Evolutionary conservation across 352 stramenopile genomes (phyloP).

Genomic region (Globisporangium ultimum): DNA sequence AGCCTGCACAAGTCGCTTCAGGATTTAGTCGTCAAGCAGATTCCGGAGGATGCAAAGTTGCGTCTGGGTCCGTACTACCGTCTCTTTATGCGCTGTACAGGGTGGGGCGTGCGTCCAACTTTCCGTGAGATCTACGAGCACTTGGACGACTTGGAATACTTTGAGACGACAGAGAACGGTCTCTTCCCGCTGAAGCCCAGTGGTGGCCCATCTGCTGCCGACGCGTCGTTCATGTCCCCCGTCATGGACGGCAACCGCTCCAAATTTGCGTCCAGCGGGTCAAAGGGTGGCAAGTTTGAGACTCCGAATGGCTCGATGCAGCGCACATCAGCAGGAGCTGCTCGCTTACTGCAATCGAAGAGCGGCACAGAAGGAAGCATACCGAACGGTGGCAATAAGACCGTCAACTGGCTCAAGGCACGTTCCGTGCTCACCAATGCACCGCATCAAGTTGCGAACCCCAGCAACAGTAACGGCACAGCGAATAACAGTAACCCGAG

Average conservation of each 20-base stretch:
- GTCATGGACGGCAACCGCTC: conserved; percentile 26
- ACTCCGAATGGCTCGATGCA: conserved; percentile 34
- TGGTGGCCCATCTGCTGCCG: conserved; percentile 7
- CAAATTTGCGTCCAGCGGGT: conserved; percentile 44
- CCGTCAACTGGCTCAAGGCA: conserved; percentile 80
- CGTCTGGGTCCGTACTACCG: conserved; percentile 63
- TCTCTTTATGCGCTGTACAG: conserved; percentile 72
- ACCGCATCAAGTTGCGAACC: conserved; percentile 5
- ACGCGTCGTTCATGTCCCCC: conserved; percentile 55
- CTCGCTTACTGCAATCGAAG: conserved; percentile 44
- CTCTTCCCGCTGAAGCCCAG: conserved; percentile 74
- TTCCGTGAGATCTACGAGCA: conserved; percentile 83
- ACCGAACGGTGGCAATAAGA: conserved; percentile 27
- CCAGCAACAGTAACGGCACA: conserved; percentile 10
- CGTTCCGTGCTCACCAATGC: conserved; percentile 44
- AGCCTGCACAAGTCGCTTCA: conserved; percentile 74
- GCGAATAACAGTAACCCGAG: neutral
- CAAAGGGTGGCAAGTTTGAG: conserved; percentile 50
- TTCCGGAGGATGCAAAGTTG: conserved; percentile 51
- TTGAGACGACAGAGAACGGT: conserved; percentile 71
- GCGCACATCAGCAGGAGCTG: conserved; percentile 24
- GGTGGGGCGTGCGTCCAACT: conserved; percentile 71
- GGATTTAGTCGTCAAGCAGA: conserved; percentile 63
- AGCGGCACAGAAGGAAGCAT: conserved; percentile 30
- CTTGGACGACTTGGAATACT: conserved; percentile 73